Evolutionary conservation across 192 early-diverging fungal species (phyloP).

Genomic region (Coemansia sp.): DNA sequence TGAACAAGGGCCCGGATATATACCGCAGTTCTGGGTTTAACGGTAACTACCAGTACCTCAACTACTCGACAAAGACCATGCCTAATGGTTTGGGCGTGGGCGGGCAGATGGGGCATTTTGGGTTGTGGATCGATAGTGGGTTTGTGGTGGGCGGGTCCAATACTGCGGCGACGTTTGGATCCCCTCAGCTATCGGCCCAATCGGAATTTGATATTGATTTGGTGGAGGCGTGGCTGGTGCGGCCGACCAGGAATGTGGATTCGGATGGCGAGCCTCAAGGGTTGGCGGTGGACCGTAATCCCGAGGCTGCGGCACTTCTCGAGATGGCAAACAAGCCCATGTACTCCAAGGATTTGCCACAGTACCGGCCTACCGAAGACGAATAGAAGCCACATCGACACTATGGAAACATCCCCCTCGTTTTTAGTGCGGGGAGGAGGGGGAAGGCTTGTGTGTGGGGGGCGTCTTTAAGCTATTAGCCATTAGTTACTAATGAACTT

Average conservation of each 20-base stretch:
- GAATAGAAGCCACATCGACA: too few relatives aligned
- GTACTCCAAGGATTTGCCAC: constrained; percentile 47
- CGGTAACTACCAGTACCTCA: constrained; percentile 67
- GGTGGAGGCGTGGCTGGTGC: constrained; percentile 70
- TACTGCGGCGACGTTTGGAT: constrained; percentile 62
- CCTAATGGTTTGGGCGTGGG: constrained; percentile 71
- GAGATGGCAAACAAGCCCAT: constrained; percentile 68
- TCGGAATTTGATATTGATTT: constrained; percentile 59
- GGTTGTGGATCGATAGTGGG: constrained; percentile 61
- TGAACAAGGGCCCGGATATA: constrained; percentile 10
- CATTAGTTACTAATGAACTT: too few relatives aligned
- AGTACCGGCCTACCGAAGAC: too few relatives aligned
- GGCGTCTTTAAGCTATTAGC: too few relatives aligned
- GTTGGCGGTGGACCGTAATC: constrained; percentile 55
- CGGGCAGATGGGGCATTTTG: constrained; percentile 68
- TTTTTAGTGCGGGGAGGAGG: too few relatives aligned
- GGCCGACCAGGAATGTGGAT: constrained; percentile 43
- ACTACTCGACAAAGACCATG: constrained; percentile 65
- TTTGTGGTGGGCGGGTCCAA: constrained; percentile 58
- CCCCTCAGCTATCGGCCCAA: constrained; percentile 48
- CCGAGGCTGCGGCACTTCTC: constrained; percentile 63
- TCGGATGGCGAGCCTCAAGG: constrained; percentile 35
- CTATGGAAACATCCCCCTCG: too few relatives aligned
- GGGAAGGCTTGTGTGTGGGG: too few relatives aligned
- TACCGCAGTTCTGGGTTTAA: constrained; percentile 50